phyloP scores from a whole-genome alignment of 2,329 filamentous ascomycete species.

The Aspergillus sp. region DNA sequence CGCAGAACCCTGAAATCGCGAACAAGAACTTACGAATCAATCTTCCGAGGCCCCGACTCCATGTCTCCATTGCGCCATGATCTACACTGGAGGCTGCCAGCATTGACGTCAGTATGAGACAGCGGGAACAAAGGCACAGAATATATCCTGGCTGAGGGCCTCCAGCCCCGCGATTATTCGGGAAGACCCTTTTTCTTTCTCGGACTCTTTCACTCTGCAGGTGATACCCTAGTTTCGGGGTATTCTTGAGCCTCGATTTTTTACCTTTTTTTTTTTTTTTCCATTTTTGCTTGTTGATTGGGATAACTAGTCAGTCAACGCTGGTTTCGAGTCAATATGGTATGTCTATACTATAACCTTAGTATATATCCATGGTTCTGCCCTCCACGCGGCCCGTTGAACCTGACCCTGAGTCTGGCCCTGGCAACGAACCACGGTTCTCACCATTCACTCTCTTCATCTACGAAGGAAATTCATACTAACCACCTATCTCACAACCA shows the following conservation, averaged over 20 bases:
- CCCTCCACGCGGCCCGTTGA: too few relatives aligned
- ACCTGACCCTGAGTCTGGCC: background rate
- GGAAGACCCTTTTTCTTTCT: background rate
- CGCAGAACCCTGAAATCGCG: background rate
- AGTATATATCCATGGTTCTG: background rate
- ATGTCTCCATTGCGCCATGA: background rate
- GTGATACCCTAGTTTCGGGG: background rate
- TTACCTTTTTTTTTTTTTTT: background rate
- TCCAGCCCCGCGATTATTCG: background rate
- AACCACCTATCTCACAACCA: background rate
- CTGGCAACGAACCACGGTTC: background rate
- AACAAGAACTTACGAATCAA: background rate
- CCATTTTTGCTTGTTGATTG: background rate
- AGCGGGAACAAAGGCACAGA: background rate
- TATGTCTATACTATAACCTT: background rate
- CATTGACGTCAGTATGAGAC: conserved; percentile 14
- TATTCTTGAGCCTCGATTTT: background rate
- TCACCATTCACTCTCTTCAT: background rate
- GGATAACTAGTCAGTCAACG: too few relatives aligned
- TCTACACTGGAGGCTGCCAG: background rate
- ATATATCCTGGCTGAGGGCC: background rate
- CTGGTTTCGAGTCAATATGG: background rate
- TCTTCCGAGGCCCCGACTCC: background rate
- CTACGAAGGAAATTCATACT: background rate
- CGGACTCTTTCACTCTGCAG: background rate